Percentiles rank a stretch among this genome's conserved stretches.
Conservation (phyloP, 495 filamentous ascomycete species). For the Oleoguttula mirabilis region DNA sequence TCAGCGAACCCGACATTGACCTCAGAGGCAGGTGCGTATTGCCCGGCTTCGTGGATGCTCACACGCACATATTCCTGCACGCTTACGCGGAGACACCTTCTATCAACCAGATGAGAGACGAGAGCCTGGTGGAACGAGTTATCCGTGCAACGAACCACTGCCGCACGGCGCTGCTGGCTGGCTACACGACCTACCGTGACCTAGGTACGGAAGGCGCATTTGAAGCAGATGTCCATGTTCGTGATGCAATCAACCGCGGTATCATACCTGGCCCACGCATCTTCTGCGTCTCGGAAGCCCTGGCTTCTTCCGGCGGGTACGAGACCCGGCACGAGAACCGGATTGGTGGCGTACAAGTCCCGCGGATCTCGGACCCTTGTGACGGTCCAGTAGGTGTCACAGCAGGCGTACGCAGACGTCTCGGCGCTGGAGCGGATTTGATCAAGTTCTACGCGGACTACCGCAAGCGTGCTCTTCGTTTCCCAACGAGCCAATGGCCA, state of each 20-base stretch:
- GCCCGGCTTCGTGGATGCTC: slow-evolving; percentile 42
- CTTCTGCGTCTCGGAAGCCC: slow-evolving; percentile 39
- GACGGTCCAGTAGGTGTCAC: slow-evolving; percentile 36
- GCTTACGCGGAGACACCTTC: slow-evolving; percentile 33
- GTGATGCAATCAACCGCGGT: slow-evolving; percentile 36
- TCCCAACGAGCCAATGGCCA: slow-evolving; percentile 24
- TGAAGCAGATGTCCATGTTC: slow-evolving; percentile 34
- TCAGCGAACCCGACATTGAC: slow-evolving; percentile 30
- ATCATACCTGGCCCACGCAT: slow-evolving; percentile 41
- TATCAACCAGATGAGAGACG: slow-evolving; percentile 39
- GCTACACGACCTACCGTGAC: slow-evolving; percentile 45
- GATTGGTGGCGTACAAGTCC: slow-evolving; percentile 23
- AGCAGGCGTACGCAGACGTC: slow-evolving; percentile 35
- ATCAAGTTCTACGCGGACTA: slow-evolving; percentile 46
- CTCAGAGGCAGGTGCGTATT: slow-evolving; percentile 36
- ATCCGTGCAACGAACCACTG: slow-evolving; percentile 42
- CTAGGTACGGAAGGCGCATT: slow-evolving; percentile 40
- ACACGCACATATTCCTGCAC: slow-evolving; percentile 44
- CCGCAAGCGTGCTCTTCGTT: slow-evolving; percentile 36
- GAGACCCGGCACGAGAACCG: slow-evolving; percentile 36
- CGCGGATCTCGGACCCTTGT: slow-evolving; percentile 33
- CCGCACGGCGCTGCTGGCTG: slow-evolving; percentile 38
- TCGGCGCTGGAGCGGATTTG: slow-evolving; percentile 40
- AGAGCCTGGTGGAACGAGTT: slow-evolving; percentile 37
- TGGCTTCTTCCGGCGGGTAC: slow-evolving; percentile 39